These are phyloP conservation scores for Porodaedalea pini DNA, from an alignment of 1,284 basidiomycete genomes.

Conservation along the genomic window DNA sequence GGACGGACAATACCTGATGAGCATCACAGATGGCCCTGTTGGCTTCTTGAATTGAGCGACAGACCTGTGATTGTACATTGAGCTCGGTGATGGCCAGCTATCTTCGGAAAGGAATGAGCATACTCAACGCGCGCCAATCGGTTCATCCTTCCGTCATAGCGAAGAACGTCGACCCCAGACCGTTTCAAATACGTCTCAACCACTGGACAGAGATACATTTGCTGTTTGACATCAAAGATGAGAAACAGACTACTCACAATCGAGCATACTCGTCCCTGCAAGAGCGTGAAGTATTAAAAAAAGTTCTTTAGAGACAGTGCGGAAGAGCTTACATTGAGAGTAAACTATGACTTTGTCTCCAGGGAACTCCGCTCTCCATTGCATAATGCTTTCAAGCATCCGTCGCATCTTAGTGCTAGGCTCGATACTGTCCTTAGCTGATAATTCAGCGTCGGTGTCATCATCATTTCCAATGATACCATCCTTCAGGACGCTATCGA, in stretches of 20 bases:
- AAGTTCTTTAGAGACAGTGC: neutral
- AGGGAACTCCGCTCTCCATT: slow-evolving; percentile 47
- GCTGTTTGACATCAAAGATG: neutral
- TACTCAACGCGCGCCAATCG: slow-evolving; percentile 43
- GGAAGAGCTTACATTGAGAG: slow-evolving; percentile 55
- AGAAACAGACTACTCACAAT: slow-evolving; percentile 30
- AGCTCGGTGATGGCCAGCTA: neutral
- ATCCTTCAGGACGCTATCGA: slow-evolving; percentile 25
- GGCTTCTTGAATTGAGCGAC: slow-evolving; percentile 48
- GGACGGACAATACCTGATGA: slow-evolving; percentile 47
- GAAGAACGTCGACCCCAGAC: slow-evolving; percentile 53
- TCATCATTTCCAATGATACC: neutral
- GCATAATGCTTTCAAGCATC: slow-evolving; percentile 48
- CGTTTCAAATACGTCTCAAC: slow-evolving; percentile 54
- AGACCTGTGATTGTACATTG: slow-evolving; percentile 21
- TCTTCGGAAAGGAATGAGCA: neutral
- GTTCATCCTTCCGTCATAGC: slow-evolving; percentile 66
- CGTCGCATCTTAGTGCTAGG: slow-evolving; percentile 67
- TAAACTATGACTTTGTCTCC: slow-evolving; percentile 69
- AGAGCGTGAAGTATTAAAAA: neutral
- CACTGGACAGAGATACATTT: slow-evolving; percentile 28
- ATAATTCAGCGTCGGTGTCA: neutral
- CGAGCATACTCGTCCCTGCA: slow-evolving; percentile 69
- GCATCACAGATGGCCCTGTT: slow-evolving; percentile 55
- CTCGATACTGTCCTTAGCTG: slow-evolving; percentile 31